phyloP scores from a whole-genome alignment of 768 basidiomycete genomes.

The Basidioascus undulatus region DNA sequence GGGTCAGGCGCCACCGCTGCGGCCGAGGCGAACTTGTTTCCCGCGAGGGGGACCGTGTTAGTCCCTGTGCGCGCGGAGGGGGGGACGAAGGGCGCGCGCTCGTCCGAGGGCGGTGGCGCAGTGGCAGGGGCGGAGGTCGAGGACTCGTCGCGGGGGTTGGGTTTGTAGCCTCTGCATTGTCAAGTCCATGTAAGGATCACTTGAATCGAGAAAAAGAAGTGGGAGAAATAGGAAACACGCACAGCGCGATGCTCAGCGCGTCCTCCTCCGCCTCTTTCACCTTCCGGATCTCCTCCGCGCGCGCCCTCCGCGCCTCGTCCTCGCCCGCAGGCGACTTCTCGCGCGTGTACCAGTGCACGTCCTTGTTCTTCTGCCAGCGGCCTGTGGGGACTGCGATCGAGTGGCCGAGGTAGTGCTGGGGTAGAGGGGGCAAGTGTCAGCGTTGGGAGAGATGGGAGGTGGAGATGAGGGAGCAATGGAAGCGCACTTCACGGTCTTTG shows the following conservation, averaged over 20 bases:
- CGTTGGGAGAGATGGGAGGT: neutral
- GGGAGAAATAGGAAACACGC: constrained; percentile 13
- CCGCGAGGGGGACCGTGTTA: constrained; percentile 13
- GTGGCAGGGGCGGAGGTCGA: constrained; percentile 5
- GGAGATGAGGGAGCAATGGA: neutral
- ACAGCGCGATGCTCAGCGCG: constrained; percentile 59
- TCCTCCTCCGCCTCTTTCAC: constrained; percentile 78
- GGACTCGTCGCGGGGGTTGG: constrained; percentile 12
- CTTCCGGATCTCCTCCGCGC: constrained; percentile 46
- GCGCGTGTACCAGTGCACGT: constrained; percentile 82
- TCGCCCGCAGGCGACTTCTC: constrained; percentile 25
- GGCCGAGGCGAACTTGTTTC: constrained; percentile 17
- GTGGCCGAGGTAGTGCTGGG: constrained; percentile 79
- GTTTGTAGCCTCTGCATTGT: constrained; percentile 45
- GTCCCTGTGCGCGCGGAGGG: constrained; percentile 12
- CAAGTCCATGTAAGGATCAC: too few relatives aligned
- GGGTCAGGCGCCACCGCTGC: constrained; percentile 15
- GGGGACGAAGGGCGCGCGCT: constrained; percentile 15
- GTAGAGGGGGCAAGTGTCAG: neutral
- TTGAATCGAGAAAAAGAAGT: neutral
- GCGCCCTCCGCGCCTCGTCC: constrained; percentile 23
- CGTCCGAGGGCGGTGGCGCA: constrained; percentile 8
- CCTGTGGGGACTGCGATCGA: constrained; percentile 71
- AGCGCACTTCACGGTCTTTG: constrained; percentile 65
- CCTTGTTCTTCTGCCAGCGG: constrained; percentile 93